Percentiles rank a stretch among this genome's conserved stretches.
phyloP scores from a whole-genome alignment of 148 eudicot genomes.

The Salicornia ramosissima region DNA sequence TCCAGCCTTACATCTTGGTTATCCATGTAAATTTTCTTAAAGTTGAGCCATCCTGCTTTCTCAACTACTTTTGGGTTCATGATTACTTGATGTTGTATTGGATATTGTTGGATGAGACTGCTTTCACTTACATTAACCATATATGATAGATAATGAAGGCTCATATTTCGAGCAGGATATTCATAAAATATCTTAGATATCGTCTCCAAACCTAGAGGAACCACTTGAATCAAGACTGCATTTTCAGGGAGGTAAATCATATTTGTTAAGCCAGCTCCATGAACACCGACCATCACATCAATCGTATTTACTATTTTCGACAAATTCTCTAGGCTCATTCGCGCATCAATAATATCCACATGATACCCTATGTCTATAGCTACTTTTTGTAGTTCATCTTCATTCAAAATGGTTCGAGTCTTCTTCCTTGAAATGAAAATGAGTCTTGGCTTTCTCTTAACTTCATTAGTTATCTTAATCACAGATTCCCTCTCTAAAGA shows the following conservation, averaged over 20 bases:
- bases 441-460: constrained; percentile 37
- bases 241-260: constrained; percentile 50
- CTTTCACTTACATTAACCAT: constrained; percentile 41
- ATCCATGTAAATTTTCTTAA: constrained; percentile 20
- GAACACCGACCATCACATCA: constrained; percentile 66
- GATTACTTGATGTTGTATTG: constrained; percentile 32
- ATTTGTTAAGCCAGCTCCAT: constrained; percentile 76
- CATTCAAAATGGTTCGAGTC: constrained; percentile 39
- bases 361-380: constrained; percentile 40
- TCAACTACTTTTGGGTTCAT: constrained; percentile 26
- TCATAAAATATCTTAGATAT: constrained; percentile 33
- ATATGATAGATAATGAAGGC: constrained; percentile 53
- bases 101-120: constrained; percentile 37
- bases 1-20: constrained; percentile 21
- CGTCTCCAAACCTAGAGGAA: constrained; percentile 46
- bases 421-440: constrained; percentile 41
- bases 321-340: constrained; percentile 11
- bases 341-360: constrained; percentile 35
- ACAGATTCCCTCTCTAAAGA: constrained; percentile 30
- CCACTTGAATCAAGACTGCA: constrained; percentile 52
- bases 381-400: constrained; percentile 28
- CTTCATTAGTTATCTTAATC: neutral
- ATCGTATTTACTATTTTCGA: constrained; percentile 47
- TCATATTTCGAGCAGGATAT: constrained; percentile 47
- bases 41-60: constrained; percentile 5